Evolutionary conservation across 371 early-diverging fungal genomes (phyloP), one percentile per base, ranked within the genome.

Genomic region (Mycotypha africana): DNA sequence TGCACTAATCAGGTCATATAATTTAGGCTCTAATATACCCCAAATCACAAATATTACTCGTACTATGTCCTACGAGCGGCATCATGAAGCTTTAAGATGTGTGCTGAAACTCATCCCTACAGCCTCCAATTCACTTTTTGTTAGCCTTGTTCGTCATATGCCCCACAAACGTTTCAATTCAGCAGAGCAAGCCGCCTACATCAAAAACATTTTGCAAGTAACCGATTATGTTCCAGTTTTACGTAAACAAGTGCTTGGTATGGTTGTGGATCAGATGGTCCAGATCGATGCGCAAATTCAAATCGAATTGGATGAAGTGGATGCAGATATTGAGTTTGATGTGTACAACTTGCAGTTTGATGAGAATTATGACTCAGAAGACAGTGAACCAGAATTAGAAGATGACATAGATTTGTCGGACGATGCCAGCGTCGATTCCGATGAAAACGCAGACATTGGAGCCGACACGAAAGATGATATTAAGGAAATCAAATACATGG

Each of bases 231-330:
- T 83, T 0, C 86, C 86, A 0, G 78, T 81, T 4, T 56, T 95
- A 26, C 74, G 86, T n/a, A 67, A 78, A 34, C 84, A 88, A 37
- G 61, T 94, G 10, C 59, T 95, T 21, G 60, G 72, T n/a, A 52
- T 93, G 20, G 69, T 87, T 0, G 66, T 97, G 24, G 92, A 92
- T 33, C 73, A 86, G 19, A 76, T 89, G 38, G 75, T 95, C 20
- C 86, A 91, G 50, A 80, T 97, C 24, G 97, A 97, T 62, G 96
- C 90, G 8, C 95, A 93, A 59, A 92, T 97, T 36, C 94, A 96
- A 55, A 84, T 88, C 1, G 95, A 92, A 47, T 54, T 95, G 35
- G 95, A 95, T 20, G 96, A 97, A 19, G 63, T 93, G 23, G 87
- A 89, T n/a, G 86, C 86, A 34, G 84, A 87, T 4, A 79, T 78